A percentile compares a stretch with the other conserved stretches of the same genome.
Evolutionary conservation across 106 monocot genomes (phyloP).

Genomic region (Acorus calamus): DNA sequence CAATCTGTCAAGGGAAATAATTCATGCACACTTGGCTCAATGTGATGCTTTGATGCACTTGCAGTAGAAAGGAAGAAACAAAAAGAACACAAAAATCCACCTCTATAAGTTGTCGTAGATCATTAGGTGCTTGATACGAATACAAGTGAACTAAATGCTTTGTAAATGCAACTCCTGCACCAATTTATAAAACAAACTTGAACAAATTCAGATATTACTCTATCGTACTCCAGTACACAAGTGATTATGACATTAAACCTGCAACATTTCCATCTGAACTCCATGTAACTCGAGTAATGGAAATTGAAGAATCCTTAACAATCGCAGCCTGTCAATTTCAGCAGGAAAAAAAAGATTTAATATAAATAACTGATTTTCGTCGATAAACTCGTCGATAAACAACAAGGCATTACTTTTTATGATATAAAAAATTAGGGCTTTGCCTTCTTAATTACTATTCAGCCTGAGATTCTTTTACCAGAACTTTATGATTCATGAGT

Average conservation of each 20-base stretch:
- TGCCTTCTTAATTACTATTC: too few relatives aligned
- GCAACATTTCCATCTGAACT: constrained; percentile 65
- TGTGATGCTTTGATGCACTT: background rate
- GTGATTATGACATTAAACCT: constrained; percentile 8
- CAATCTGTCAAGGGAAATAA: constrained; percentile 29
- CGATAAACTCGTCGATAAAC: background rate
- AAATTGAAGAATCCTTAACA: constrained; percentile 49
- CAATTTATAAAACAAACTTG: constrained; percentile 3
- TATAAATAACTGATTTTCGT: background rate
- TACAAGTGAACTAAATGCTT: constrained; percentile 63
- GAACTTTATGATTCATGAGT: too few relatives aligned
- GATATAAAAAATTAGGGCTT: too few relatives aligned
- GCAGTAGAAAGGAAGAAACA: background rate
- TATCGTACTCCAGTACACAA: background rate
- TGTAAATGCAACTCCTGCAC: constrained; percentile 60
- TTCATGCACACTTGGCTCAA: too few relatives aligned
- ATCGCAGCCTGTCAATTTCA: constrained; percentile 26
- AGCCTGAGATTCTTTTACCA: too few relatives aligned
- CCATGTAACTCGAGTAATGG: constrained; percentile 56
- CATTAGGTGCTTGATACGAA: constrained; percentile 59
- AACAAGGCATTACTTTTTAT: background rate
- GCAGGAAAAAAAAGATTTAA: background rate
- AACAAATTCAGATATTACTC: background rate
- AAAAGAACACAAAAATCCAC: constrained; percentile 7
- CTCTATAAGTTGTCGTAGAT: constrained; percentile 46